phyloP scores from a whole-genome alignment of 2,329 filamentous ascomycete genomes.

The Paracoccidioides brasiliensis region DNA sequence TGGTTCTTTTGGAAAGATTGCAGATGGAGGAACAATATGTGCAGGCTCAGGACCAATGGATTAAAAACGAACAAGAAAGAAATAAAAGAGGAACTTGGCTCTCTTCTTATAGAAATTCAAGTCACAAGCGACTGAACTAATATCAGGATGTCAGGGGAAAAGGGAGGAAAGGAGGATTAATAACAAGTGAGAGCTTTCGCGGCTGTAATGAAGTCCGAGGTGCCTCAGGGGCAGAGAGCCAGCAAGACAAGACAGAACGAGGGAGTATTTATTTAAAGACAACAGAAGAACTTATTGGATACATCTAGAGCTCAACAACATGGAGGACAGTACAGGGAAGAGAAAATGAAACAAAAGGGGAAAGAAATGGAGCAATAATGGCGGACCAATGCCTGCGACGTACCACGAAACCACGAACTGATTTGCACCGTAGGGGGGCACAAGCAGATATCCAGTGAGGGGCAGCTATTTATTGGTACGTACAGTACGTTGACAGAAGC shows the following conservation, averaged over 20 bases:
- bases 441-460: background rate
- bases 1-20: background rate
- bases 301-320: background rate
- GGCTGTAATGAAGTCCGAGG: background rate
- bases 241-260: background rate
- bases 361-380: slow-evolving; percentile 1
- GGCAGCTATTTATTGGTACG: slow-evolving; percentile 2
- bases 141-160: background rate
- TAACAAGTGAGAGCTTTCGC: background rate
- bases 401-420: slow-evolving; percentile 1
- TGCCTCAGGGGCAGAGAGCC: background rate
- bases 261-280: slow-evolving; percentile 1
- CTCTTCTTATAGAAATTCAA: background rate
- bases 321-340: background rate
- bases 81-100: background rate
- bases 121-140: background rate
- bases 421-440: slow-evolving; percentile 4
- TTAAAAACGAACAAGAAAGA: background rate
- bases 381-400: slow-evolving; percentile 1
- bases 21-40: background rate
- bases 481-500: slow-evolving; percentile 1
- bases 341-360: slow-evolving; percentile 10
- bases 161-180: background rate
- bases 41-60: background rate
- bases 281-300: background rate